Conservation (phyloP, 2,329 filamentous ascomycete species). For the Malbranchea zuffiana region DNA sequence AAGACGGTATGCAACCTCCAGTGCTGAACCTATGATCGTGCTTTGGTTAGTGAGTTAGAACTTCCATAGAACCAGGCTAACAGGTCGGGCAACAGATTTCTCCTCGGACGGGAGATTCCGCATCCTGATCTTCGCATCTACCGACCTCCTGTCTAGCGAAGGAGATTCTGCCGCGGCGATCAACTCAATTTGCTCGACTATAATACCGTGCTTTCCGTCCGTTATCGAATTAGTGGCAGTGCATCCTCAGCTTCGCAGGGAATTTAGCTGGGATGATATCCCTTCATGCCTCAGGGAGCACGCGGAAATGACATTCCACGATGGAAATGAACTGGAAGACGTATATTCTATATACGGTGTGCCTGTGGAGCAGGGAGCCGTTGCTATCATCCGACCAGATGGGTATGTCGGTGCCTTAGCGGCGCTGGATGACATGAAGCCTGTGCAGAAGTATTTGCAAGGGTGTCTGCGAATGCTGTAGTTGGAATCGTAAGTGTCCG, state of each 20-base stretch:
- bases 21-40: not conserved
- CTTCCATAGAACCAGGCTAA: not conserved
- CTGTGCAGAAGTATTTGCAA: constrained; percentile 19
- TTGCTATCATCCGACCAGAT: constrained; percentile 31
- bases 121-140: constrained; percentile 25
- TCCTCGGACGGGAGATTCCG: constrained; percentile 28
- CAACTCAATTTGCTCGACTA: constrained; percentile 18
- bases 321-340: constrained; percentile 23
- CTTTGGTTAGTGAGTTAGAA: constrained; percentile 1
- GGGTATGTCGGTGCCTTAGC: constrained; percentile 26
- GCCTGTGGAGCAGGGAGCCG: constrained; percentile 19
- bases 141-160: constrained; percentile 23
- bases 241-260: constrained; percentile 19
- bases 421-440: constrained; percentile 14
- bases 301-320: constrained; percentile 29
- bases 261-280: constrained; percentile 26
- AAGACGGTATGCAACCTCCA: constrained; percentile 19
- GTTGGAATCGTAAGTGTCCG: too few species aligned
- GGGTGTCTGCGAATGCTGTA: constrained; percentile 4
- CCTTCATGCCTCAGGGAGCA: constrained; percentile 22
- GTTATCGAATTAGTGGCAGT: constrained; percentile 28
- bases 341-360: constrained; percentile 29
- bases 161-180: constrained; percentile 17
- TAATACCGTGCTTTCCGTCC: too few species aligned
- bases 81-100: constrained; percentile 21